Percentiles rank a stretch among this genome's conserved stretches.
Conservation (phyloP, 192 early-diverging fungal species). For the Backusella australiensis region DNA sequence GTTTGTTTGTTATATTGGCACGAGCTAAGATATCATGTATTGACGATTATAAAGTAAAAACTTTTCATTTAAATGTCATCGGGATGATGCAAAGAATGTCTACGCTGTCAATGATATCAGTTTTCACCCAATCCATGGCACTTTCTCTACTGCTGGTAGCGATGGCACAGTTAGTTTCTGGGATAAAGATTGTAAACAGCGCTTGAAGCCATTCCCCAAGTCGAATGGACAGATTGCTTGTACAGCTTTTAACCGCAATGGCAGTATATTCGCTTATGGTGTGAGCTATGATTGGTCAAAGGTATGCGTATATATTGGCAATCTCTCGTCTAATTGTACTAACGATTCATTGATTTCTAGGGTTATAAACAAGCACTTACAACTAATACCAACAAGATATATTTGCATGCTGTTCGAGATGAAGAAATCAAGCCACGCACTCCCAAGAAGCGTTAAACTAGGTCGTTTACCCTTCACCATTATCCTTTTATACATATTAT, state of each 20-base stretch:
- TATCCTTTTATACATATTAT: constrained; percentile 10
- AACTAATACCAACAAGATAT: constrained; percentile 69
- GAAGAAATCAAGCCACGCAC: constrained; percentile 81
- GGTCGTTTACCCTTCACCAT: not conserved
- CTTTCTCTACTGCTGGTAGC: constrained; percentile 83
- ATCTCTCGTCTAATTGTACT: not conserved
- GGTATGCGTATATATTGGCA: constrained; percentile 30
- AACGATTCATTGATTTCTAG: constrained; percentile 33
- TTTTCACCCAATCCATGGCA: constrained; percentile 84
- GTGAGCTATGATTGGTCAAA: constrained; percentile 85
- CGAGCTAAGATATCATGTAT: not conserved
- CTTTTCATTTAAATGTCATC: constrained; percentile 96
- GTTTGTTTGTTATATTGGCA: not conserved
- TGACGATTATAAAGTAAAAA: constrained; percentile 49
- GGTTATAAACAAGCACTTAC: constrained; percentile 67
- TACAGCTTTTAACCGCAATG: constrained; percentile 75
- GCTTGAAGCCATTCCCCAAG: constrained; percentile 73
- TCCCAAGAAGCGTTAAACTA: constrained; percentile 36
- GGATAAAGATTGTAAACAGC: constrained; percentile 92
- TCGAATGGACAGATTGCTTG: constrained; percentile 65
- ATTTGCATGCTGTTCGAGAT: constrained; percentile 74
- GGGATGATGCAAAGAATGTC: constrained; percentile 62
- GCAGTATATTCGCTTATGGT: constrained; percentile 90
- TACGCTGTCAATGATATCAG: constrained; percentile 70
- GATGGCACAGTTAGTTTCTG: constrained; percentile 90